Percentiles rank a stretch among this genome's conserved stretches.
phyloP scores from a whole-genome alignment of 768 basidiomycete genomes.

The Lactifluus pinguis region DNA sequence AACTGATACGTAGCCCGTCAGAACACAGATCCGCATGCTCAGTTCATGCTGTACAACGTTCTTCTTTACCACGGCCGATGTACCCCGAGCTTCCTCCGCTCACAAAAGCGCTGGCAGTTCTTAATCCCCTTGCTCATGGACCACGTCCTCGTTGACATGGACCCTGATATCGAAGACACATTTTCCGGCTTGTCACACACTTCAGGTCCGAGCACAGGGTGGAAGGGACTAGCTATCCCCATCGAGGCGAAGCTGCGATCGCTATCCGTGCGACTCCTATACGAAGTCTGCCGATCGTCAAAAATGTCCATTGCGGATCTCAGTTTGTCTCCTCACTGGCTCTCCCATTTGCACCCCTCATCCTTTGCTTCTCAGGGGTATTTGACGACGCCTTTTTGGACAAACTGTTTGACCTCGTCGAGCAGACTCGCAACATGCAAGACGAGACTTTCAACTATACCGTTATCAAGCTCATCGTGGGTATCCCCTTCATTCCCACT shows the following conservation, averaged over 20 bases:
- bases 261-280: constrained; percentile 66
- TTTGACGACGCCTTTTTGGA: constrained; percentile 84
- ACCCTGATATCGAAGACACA: constrained; percentile 55
- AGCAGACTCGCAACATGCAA: constrained; percentile 76
- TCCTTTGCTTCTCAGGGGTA: constrained; percentile 38
- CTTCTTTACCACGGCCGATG: constrained; percentile 70
- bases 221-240: constrained; percentile 39
- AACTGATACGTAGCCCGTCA: constrained; percentile 23
- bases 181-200: constrained; percentile 31
- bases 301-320: constrained; percentile 70
- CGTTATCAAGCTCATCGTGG: constrained; percentile 87
- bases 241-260: constrained; percentile 78
- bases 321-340: constrained; percentile 38
- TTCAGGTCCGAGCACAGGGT: constrained; percentile 24
- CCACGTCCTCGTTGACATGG: constrained; percentile 72
- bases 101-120: constrained; percentile 75
- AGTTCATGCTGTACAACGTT: constrained; percentile 70
- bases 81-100: constrained; percentile 60
- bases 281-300: constrained; percentile 90
- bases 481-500: constrained; percentile 22
- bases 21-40: constrained; percentile 80
- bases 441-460: constrained; percentile 95
- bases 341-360: background rate
- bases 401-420: constrained; percentile 85
- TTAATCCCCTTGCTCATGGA: constrained; percentile 80